Conservation (phyloP, 352 stramenopile genomes). For the Globisporangium acanthophoron region DNA sequence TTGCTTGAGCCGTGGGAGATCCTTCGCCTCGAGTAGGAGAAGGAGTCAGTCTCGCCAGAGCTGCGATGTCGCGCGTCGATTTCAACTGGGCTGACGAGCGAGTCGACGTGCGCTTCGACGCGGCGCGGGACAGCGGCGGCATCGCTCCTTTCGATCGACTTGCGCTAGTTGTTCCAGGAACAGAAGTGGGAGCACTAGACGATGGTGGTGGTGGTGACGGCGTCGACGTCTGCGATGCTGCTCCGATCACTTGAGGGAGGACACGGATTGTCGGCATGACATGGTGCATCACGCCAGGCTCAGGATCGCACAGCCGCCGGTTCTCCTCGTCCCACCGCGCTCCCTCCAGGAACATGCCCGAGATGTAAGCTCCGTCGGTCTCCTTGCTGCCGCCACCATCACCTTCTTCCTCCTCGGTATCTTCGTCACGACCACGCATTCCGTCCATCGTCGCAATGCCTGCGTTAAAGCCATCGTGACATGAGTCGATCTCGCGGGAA, state of each 20-base stretch:
- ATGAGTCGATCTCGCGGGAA: conserved; percentile 19
- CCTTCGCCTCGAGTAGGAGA: neutral
- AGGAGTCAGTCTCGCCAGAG: neutral
- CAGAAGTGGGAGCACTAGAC: neutral
- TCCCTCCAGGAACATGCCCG: conserved; percentile 62
- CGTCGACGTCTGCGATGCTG: neutral
- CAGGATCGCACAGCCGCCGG: conserved; percentile 41
- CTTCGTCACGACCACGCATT: neutral
- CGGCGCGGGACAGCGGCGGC: neutral
- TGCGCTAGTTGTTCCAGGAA: neutral
- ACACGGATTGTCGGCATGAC: conserved; percentile 87
- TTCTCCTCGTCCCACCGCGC: conserved; percentile 55
- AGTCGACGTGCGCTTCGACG: neutral
- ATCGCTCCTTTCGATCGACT: neutral
- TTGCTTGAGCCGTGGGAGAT: neutral
- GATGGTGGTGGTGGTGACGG: neutral
- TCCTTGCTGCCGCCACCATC: neutral
- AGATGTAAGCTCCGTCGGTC: conserved; percentile 49
- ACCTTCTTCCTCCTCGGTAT: conserved; percentile 8
- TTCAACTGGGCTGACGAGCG: neutral
- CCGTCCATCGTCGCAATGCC: neutral
- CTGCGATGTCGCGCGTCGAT: neutral
- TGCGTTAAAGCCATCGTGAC: neutral
- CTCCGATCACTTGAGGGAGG: conserved; percentile 34
- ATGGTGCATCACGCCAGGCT: conserved; percentile 55